Conservation (phyloP, 495 filamentous ascomycete species). For the Pseudevernia furfuracea region DNA sequence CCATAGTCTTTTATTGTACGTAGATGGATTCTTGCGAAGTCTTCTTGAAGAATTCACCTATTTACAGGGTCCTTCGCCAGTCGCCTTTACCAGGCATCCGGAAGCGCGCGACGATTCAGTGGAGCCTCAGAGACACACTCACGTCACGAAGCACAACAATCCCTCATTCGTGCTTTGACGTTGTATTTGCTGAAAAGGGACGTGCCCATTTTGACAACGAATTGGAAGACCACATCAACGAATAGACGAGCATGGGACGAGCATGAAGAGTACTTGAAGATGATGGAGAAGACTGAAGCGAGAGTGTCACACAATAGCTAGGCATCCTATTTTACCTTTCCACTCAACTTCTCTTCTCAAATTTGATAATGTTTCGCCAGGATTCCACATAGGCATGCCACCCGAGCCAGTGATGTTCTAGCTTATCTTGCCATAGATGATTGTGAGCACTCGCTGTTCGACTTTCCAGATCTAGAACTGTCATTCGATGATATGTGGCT, state of each 20-base stretch:
- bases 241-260: neutral
- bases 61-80: neutral
- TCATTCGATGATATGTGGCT: neutral
- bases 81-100: neutral
- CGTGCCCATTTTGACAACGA: neutral
- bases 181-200: neutral
- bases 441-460: neutral
- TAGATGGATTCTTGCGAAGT: neutral
- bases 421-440: neutral
- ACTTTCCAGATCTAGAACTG: neutral
- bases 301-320: neutral
- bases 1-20: neutral
- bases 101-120: neutral
- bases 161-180: neutral
- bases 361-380: neutral
- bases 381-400: neutral
- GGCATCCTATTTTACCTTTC: neutral
- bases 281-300: neutral
- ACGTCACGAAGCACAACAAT: neutral
- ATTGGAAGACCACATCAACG: neutral
- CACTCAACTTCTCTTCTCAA: neutral
- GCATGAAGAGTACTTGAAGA: neutral
- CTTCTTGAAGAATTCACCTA: neutral
- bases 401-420: neutral
- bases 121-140: neutral